Percentiles rank a stretch among this genome's conserved stretches.
Conservation (phyloP, 164 flowering plant genomes). For the Magnolia changhungtana region DNA sequence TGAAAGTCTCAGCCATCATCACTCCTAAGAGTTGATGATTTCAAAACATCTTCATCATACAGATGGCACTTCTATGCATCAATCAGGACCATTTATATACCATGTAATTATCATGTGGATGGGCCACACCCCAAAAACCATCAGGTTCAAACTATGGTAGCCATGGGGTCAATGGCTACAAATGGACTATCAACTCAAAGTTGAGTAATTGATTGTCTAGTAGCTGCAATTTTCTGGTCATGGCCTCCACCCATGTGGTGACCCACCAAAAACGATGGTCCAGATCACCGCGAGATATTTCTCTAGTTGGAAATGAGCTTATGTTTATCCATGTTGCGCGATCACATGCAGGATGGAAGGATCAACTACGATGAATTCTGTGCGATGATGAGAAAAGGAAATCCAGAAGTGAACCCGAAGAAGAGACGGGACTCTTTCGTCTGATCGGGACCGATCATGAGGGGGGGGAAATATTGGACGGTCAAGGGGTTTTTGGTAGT, state of each 20-base stretch:
- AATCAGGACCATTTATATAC: no score
- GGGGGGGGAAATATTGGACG: not conserved
- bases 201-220: not conserved
- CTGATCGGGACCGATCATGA: not conserved
- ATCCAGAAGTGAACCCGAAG: conserved; percentile 58
- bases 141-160: not conserved
- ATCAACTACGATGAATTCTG: conserved; percentile 86
- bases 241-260: not conserved
- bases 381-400: conserved; percentile 92
- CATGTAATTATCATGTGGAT: no score
- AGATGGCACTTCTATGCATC: not conserved
- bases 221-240: not conserved
- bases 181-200: not conserved
- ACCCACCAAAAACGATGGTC: no score
- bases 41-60: not conserved
- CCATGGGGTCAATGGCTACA: not conserved
- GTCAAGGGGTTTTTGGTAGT: not conserved
- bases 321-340: not conserved
- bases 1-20: not conserved
- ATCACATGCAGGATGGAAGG: conserved; percentile 57
- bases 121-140: no score
- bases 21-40: not conserved
- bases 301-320: not conserved
- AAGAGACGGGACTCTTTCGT: conserved; percentile 57
- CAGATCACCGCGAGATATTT: not conserved